phyloP scores from a whole-genome alignment of 768 basidiomycete genomes.

The Leccinum incarnatum region DNA sequence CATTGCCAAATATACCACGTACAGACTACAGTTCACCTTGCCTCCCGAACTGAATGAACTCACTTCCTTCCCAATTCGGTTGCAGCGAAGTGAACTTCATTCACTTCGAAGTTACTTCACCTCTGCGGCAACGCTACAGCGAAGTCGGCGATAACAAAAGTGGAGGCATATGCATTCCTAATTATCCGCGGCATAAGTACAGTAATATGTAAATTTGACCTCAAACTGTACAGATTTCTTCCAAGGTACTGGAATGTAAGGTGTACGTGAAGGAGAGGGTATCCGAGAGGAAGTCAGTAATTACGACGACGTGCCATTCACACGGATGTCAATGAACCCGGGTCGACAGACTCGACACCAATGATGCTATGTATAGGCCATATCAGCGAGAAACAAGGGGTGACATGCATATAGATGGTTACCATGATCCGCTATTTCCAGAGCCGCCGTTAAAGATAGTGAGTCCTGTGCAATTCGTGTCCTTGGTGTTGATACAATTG shows the following conservation, averaged over 20 bases:
- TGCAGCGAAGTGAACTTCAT: too few relatives aligned
- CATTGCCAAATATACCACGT: too few relatives aligned
- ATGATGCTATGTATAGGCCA: not conserved
- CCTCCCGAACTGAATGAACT: too few relatives aligned
- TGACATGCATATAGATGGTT: not conserved
- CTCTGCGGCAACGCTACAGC: not conserved
- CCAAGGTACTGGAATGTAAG: too few relatives aligned
- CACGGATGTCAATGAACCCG: not conserved
- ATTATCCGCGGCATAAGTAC: too few relatives aligned
- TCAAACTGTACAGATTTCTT: not conserved
- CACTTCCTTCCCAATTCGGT: too few relatives aligned
- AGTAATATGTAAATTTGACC: not conserved
- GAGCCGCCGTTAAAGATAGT: not conserved
- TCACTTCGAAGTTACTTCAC: too few relatives aligned
- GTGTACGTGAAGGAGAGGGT: not conserved
- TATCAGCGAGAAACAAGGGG: not conserved
- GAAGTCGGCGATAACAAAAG: conserved; percentile 1
- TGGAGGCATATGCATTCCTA: not conserved
- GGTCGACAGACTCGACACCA: not conserved
- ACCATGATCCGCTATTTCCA: not conserved
- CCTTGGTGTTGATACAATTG: not conserved
- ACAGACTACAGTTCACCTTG: too few relatives aligned
- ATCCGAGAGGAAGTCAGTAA: not conserved
- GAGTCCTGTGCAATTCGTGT: not conserved
- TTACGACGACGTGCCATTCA: not conserved